Base-by-base conservation (phyloP, 2,329 filamentous ascomycete genomes). In the Cadophora sp. region DNA sequence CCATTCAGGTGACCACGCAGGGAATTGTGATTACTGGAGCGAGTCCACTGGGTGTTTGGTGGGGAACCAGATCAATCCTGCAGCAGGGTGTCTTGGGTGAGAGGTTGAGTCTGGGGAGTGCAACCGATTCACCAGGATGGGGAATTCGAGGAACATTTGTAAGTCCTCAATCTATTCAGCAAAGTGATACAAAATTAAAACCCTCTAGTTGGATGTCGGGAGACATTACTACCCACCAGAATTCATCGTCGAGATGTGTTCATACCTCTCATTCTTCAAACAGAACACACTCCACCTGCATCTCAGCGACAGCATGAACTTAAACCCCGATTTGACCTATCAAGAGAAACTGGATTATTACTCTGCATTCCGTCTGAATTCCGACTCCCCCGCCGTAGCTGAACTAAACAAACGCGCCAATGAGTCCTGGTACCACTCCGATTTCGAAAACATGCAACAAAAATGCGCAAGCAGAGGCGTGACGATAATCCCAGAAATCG, bases 181-280 rank as follows among this genome's bases (percentile, higher is more conserved):
- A 14, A n/a, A 8, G 20, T 48, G n/a, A 20, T 2, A 9, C 20
- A 27, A 33, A 18, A 30, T 56, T 20, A 56, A 30, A 13, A 16
- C 6, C 9, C 6, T 56, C 73, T 72, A 73, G 80, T 78, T 88
- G 4, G 86, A 89, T 64, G 81, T 78, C 3, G 86, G 81, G 0
- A 81, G 86, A 2, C 84, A 88, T 72, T 88, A 82, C 73, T 88
- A 88, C 70, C 82, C 85, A 0, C 77, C 80, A 7, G 78, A 81
- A 16, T 88, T 87, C 68, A 72, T 88, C 18, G 79, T 81, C 48
- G 85, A 88, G n/a, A 77, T 88, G 69, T 88, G 86, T 75, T 81
- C 82, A 0, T 88, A 87, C 74, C 83, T 86, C 68, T 87, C 85
- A 33, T 88, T 85, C 73, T 88, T 86, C 78, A 89, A 88, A 72